Percentiles rank a stretch among this genome's conserved stretches.
Evolutionary conservation across 768 basidiomycete species (phyloP).

Genomic region (Suillus lakei): DNA sequence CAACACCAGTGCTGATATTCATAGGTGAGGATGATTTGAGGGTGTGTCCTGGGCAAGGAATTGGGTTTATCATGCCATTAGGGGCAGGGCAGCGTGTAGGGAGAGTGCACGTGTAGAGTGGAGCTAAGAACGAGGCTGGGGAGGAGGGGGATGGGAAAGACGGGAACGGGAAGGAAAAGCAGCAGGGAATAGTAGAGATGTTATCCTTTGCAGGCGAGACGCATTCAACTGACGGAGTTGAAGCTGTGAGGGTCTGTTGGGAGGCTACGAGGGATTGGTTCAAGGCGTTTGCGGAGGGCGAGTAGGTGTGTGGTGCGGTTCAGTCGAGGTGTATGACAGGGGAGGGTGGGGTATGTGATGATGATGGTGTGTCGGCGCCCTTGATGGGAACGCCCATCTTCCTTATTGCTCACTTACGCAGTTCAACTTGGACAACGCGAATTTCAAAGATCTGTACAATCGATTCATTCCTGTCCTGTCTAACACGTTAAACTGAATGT

Average conservation of each 20-base stretch:
- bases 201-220: slow-evolving; percentile 63
- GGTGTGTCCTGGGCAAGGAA: not conserved
- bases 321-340: no score
- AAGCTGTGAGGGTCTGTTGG: slow-evolving; percentile 56
- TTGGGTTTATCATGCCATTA: not conserved
- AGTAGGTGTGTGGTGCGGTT: not conserved
- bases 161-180: slow-evolving; percentile 37
- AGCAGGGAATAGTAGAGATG: slow-evolving; percentile 53
- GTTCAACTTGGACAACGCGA: no score
- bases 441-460: no score
- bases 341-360: no score
- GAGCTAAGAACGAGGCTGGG: not conserved
- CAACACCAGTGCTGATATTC: slow-evolving; percentile 55
- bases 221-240: slow-evolving; percentile 68
- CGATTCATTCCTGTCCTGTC: no score
- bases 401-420: no score
- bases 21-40: not conserved
- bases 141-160: slow-evolving; percentile 30
- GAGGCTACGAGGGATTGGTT: slow-evolving; percentile 61
- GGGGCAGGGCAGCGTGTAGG: not conserved
- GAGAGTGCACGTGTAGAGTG: not conserved
- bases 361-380: no score
- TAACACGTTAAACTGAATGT: no score
- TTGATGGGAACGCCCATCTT: no score
- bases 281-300: slow-evolving; percentile 20